Base-by-base conservation (phyloP, 1,284 basidiomycete genomes). In the Naganishia sp. region DNA sequence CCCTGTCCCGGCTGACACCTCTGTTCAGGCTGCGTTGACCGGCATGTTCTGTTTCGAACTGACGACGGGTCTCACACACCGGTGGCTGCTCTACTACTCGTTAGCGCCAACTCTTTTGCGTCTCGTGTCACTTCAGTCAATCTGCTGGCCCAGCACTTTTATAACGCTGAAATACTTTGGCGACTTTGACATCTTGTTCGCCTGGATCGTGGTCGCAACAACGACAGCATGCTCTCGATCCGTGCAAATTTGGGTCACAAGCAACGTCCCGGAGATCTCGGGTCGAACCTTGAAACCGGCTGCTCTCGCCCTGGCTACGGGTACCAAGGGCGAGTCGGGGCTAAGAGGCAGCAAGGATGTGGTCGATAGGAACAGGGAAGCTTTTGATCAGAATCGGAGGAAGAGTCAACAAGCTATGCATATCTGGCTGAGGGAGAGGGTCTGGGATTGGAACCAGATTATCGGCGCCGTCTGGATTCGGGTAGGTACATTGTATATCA, bases 241-340 rank as follows among this genome's bases (percentile, higher is more conserved):
- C 3, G 72, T 81, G 2, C 76, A 80, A 67, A 80, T 81, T 73
- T 81, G 79, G 77, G 79, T 81, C n/a, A 81, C 80, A 39, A 74
- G 72, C 23, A 81, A 81, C 56, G 78, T 81, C 31, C 68, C 69
- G 7, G 67, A 67, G n/a, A 62, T 47, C 23, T 41, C 56, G 10
- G 21, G 23, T 23, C 46, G 49, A 25, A 45, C 57, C 2, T 39
- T 54, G 35, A 60, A 63, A 39, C 54, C 47, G 15, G 43, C 32
- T 21, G 52, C 52, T 3, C 18, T 54, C 62, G 31, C 50, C 1
- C 57, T 54, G 25, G 55, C 51, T 15, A 47, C 53, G 4, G 31
- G 23, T 23, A 7, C 11, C 25, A 65, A 50, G 42, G 52, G 52
- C 49, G 66, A 60, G 41, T 55, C 41, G 13, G 32, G 57, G 45